Base-by-base conservation (phyloP, 73 alveolate species). In the Uronychia binucleata region DNA sequence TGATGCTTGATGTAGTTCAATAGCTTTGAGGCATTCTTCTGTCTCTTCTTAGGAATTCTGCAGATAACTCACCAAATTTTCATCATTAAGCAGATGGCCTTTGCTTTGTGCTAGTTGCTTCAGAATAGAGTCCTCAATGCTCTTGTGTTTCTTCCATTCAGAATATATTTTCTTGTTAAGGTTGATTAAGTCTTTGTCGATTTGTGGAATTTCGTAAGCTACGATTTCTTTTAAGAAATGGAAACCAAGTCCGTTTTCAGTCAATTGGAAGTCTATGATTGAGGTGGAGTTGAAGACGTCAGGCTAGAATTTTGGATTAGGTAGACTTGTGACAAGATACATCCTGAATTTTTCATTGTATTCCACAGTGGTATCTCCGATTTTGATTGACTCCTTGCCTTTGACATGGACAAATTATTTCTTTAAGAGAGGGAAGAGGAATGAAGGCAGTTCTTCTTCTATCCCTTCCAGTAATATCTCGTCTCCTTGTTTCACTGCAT, bases 181-280 rank as follows among this genome's bases (percentile, higher is more conserved):
- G 59, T 93, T 96, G 29, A 87, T 92, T 89, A 91, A 97, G 85
- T 92, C 96, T 1, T 91, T 95, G 92, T 98, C 99, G 58, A 96
- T 86, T 86, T 96, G 98, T 26, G 99, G 99, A 76, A 86, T 96
- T 86, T 97, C 99, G 34, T 93, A 91, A 85, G 96, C 79, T 28
- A 97, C 98, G 77, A 98, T 97, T 90, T 97, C 99, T 11, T 96
- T 99, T 30, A 98, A 88, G 60, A 98, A 90, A 87, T 98, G 94
- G 75, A 97, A 97, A 84, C 95, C 99, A 75, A 98, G 93, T 75
- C 99, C 99, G 83, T 91, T 91, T 76, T 93, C 94, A 8, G 99
- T 98, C 58, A 97, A 99, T 13, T 99, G 95, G 90, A 98, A 98
- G 89, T 98, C 96, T 32, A 97, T 96, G 31, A 97, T 95, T 29